A percentile compares a stretch with the other conserved stretches of the same genome.
phyloP scores from a whole-genome alignment of 2,329 filamentous ascomycete genomes.

The Ophiostoma ulmi region DNA sequence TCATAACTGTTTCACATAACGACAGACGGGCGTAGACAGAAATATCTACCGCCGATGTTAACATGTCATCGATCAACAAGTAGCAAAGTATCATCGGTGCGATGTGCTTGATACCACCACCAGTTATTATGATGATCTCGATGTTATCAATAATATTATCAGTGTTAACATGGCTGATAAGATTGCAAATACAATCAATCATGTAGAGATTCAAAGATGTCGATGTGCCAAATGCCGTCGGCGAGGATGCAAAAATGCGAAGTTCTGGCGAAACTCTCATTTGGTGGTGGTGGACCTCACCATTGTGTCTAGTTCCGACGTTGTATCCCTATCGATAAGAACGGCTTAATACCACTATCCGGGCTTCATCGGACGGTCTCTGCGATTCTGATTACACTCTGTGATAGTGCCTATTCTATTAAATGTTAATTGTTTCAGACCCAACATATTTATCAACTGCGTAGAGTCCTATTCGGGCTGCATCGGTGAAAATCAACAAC shows the following conservation, averaged over 20 bases:
- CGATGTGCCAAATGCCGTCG: background rate
- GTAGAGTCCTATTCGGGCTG: background rate
- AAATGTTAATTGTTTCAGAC: background rate
- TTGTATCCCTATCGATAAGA: background rate
- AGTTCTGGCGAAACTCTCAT: background rate
- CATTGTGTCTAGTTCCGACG: background rate
- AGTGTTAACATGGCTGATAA: background rate
- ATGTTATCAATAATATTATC: background rate
- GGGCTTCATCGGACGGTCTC: background rate
- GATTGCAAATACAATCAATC: background rate
- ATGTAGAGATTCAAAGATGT: background rate
- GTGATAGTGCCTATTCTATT: background rate
- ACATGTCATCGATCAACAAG: background rate
- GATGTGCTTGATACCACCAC: background rate
- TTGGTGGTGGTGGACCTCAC: too few species aligned
- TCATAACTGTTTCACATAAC: background rate
- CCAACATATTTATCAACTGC: background rate
- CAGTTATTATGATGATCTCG: background rate
- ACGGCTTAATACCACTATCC: background rate
- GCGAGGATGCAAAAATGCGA: background rate
- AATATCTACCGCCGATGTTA: background rate
- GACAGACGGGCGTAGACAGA: background rate
- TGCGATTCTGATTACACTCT: background rate
- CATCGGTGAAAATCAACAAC: background rate
- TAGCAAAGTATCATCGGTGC: background rate